Base-by-base conservation (phyloP, 176 grass and related monocot species). In the Oryza australiensis region DNA sequence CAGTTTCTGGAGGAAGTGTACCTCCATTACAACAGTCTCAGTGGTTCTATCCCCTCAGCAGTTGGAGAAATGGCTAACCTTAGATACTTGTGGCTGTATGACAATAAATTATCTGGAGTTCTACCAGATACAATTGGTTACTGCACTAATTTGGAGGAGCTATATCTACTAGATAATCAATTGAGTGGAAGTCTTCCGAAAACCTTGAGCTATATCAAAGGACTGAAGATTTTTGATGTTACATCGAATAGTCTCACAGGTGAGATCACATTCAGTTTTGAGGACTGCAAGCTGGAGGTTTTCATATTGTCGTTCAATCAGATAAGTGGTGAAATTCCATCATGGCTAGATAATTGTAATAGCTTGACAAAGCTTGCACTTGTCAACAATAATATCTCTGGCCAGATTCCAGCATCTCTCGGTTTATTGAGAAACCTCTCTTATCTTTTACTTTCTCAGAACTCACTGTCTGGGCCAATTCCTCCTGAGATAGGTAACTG, bases 391-490 rank as follows among this genome's bases (percentile, higher is more conserved):
- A 70, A 18, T 34, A n/a, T 96, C 8, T 90, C 83, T 22, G 90
- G 93, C 2, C 42, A 75, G 30, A 93, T 96, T 82, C 94, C 90
- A 57, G 11, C 64, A 22, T 82, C 76, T 26, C 3, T 96, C 0
- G 92, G 92, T 1, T 82, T 65, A 72, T 66, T 91, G 75, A 87
- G 42, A 10, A 87, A 89, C 32, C 84, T 94, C n/a, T 68, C 83
- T 20, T 0, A 69, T 53, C 86, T 94, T 72, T 32, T 89, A 70
- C 86, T 94, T 26, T 87, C 81, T 65, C 3, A 74, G n/a, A 97
- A 97, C 84, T 83, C 87, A 34, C 80, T 97, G 32, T 94, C 94
- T 23, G 91, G 94, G 37, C 7, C 66, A 16, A 94, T 91, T 75
- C 92, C 92, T 74, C 70, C 92, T 22, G 80, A 91, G 71, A 85